Conservation (phyloP, 345 rosid genomes). For the Rhodamnia rubescens region DNA sequence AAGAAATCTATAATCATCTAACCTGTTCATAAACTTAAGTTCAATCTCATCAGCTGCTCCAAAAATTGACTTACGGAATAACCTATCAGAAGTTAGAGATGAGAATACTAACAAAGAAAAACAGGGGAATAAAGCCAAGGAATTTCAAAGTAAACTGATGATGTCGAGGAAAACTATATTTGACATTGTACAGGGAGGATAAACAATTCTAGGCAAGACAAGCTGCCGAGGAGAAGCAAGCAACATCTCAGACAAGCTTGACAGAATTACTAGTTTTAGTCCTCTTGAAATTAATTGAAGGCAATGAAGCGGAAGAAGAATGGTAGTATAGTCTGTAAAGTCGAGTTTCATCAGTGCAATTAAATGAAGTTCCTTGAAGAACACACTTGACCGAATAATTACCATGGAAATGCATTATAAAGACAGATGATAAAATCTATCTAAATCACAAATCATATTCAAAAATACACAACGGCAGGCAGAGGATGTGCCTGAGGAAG, state of each 20-base stretch:
- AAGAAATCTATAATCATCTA: neutral
- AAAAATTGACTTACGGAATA: conserved; percentile 88
- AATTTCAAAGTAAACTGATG: neutral
- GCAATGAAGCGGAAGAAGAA: neutral
- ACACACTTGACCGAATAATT: neutral
- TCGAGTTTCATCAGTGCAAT: neutral
- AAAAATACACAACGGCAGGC: neutral
- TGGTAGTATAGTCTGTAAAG: neutral
- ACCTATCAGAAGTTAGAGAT: conserved; percentile 22
- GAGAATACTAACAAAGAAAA: neutral
- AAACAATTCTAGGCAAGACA: neutral
- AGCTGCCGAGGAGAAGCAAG: neutral
- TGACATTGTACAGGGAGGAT: neutral
- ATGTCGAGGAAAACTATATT: neutral
- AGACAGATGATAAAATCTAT: neutral
- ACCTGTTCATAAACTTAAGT: conserved; percentile 93
- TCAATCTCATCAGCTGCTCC: conserved; percentile 98
- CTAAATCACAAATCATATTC: neutral
- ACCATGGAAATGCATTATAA: neutral
- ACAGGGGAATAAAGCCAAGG: neutral
- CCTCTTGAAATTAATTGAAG: neutral
- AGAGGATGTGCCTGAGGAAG: neutral
- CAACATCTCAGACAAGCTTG: neutral
- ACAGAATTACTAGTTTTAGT: neutral
- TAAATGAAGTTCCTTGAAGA: neutral